phyloP scores from a whole-genome alignment of 2,329 filamentous ascomycete species.

The Sphaerulina populicola region DNA sequence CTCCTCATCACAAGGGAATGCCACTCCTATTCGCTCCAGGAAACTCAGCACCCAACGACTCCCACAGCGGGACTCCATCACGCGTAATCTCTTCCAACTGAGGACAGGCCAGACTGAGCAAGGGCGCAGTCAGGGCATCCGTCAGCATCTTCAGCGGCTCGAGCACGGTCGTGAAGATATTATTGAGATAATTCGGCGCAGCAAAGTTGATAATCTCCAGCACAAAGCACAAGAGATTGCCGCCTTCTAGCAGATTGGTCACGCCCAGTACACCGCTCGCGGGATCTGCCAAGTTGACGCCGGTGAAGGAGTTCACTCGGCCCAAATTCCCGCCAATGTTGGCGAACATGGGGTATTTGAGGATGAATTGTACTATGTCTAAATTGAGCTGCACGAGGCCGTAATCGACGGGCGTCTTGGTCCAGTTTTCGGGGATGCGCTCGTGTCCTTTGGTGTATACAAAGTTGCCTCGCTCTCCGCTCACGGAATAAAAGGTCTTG shows the following conservation, averaged over 20 bases:
- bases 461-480: constrained; percentile 17
- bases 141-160: constrained; percentile 15
- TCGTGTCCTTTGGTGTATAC: constrained; percentile 19
- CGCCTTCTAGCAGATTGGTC: constrained; percentile 12
- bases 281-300: constrained; percentile 28
- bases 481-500: constrained; percentile 23
- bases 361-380: constrained; percentile 18
- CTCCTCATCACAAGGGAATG: constrained; percentile 7
- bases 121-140: constrained; percentile 10
- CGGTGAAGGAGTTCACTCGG: constrained; percentile 23
- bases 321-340: constrained; percentile 23
- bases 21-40: constrained; percentile 20
- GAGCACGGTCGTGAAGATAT: constrained; percentile 21
- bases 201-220: constrained; percentile 31
- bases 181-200: constrained; percentile 30
- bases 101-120: constrained; percentile 19
- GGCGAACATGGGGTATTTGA: constrained; percentile 16
- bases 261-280: constrained; percentile 39
- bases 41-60: constrained; percentile 15
- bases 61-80: constrained; percentile 18
- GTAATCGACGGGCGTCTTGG: constrained; percentile 16
- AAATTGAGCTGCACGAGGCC: constrained; percentile 18
- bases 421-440: constrained; percentile 22
- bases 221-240: constrained; percentile 18
- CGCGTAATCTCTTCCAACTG: constrained; percentile 17